Evolutionary conservation across 805 yeast genomes (phyloP).

Genomic region (Torulaspora indica): DNA sequence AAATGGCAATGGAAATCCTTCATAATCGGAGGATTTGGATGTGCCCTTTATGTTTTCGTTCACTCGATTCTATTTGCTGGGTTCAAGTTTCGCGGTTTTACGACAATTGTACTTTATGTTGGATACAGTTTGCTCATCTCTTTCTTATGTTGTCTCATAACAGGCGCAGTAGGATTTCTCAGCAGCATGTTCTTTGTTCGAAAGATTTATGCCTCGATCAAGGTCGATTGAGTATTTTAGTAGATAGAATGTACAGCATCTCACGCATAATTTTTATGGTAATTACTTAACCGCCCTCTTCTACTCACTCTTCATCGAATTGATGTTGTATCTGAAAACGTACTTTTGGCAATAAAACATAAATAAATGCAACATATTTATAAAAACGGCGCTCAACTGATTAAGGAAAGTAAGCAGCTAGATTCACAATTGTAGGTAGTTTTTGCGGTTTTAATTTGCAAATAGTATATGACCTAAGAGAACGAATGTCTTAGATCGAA

Average conservation of each 20-base stretch:
- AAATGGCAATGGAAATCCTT: slow-evolving; percentile 97
- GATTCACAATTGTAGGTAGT: too few species aligned
- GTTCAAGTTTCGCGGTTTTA: slow-evolving; percentile 64
- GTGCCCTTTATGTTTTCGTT: slow-evolving; percentile 75
- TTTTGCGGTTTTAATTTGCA: too few species aligned
- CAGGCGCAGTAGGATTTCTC: slow-evolving; percentile 84
- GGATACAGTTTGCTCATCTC: slow-evolving; percentile 80
- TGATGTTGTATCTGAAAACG: background rate
- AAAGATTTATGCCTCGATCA: slow-evolving; percentile 76
- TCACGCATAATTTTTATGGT: background rate
- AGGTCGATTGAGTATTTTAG: slow-evolving; percentile 55
- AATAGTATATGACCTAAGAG: too few species aligned
- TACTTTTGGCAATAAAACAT: background rate
- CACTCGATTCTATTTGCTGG: slow-evolving; percentile 75
- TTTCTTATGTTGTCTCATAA: slow-evolving; percentile 64
- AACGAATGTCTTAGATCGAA: too few species aligned
- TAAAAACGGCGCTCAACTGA: too few species aligned
- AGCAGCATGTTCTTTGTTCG: slow-evolving; percentile 70
- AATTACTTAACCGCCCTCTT: background rate
- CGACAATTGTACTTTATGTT: slow-evolving; percentile 70
- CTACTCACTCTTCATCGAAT: background rate
- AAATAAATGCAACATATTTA: too few species aligned
- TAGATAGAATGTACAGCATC: background rate
- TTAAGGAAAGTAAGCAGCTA: too few species aligned
- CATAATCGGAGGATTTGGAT: slow-evolving; percentile 87